Evolutionary conservation across 345 rosid genomes (phyloP).

Genomic region (Cardamine chenopodiifolia): DNA sequence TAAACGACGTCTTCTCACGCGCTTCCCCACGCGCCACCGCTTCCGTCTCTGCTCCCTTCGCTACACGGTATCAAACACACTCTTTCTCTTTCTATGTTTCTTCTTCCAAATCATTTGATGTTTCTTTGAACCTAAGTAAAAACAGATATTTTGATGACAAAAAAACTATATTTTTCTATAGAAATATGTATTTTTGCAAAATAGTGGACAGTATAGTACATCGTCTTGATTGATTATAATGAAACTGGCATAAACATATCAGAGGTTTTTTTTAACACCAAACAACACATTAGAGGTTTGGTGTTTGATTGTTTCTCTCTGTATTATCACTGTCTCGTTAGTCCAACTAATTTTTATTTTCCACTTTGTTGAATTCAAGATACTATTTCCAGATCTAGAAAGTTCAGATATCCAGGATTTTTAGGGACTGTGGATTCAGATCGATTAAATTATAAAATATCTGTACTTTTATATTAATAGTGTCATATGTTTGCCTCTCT

Average conservation of each 20-base stretch:
- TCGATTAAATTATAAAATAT: neutral
- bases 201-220: neutral
- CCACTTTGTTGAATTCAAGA: neutral
- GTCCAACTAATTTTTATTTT: neutral
- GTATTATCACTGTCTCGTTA: neutral
- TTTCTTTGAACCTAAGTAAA: neutral
- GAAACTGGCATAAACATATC: slow-evolving; percentile 2
- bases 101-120: neutral
- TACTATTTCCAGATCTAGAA: slow-evolving; percentile 29
- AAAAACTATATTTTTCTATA: neutral
- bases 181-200: neutral
- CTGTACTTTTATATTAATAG: neutral
- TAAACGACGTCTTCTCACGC: slow-evolving; percentile 36
- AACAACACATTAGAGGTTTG: neutral
- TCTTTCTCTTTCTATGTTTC: neutral
- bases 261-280: neutral
- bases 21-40: slow-evolving; percentile 39
- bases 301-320: neutral
- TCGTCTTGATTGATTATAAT: neutral
- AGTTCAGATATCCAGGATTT: neutral
- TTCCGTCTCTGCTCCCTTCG: slow-evolving; percentile 2
- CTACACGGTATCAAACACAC: slow-evolving; percentile 31
- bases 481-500: neutral
- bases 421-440: neutral
- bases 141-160: neutral